These are phyloP conservation scores for Coniella vitis DNA, from an alignment of 2,329 filamentous ascomycete species.

Conservation along the genomic window DNA sequence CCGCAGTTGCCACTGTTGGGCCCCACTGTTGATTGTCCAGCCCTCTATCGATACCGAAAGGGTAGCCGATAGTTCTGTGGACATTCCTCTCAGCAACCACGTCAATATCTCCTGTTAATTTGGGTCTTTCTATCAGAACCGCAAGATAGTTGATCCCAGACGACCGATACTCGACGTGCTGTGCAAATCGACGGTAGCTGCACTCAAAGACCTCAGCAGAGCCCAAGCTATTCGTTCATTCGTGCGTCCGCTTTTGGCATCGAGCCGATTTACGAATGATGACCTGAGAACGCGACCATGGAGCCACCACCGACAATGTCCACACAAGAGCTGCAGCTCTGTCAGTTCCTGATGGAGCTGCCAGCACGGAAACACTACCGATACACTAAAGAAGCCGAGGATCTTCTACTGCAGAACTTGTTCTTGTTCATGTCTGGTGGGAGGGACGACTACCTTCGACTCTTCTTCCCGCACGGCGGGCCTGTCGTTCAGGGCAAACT, in stretches of 20 bases:
- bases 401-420: slow-evolving; percentile 68
- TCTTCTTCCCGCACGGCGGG: slow-evolving; percentile 75
- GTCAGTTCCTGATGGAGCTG: slow-evolving; percentile 71
- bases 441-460: slow-evolving; percentile 63
- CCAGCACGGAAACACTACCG: slow-evolving; percentile 67
- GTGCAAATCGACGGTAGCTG: not conserved
- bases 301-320: slow-evolving; percentile 41
- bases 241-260: not conserved
- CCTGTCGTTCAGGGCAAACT: slow-evolving; percentile 45
- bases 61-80: no score
- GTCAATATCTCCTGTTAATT: no score
- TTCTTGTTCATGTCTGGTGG: slow-evolving; percentile 82
- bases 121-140: no score
- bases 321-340: slow-evolving; percentile 74
- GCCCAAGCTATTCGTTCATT: not conserved
- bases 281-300: slow-evolving; percentile 32
- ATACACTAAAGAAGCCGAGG: slow-evolving; percentile 65
- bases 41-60: no score
- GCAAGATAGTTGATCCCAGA: no score
- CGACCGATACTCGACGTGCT: no score
- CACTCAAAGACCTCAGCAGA: not conserved
- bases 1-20: no score
- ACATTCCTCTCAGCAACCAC: no score
- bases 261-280: slow-evolving; percentile 3
- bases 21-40: no score